Base-by-base conservation (phyloP, 371 early-diverging fungal genomes). In the Batrachochytrium dendrobatidis region DNA sequence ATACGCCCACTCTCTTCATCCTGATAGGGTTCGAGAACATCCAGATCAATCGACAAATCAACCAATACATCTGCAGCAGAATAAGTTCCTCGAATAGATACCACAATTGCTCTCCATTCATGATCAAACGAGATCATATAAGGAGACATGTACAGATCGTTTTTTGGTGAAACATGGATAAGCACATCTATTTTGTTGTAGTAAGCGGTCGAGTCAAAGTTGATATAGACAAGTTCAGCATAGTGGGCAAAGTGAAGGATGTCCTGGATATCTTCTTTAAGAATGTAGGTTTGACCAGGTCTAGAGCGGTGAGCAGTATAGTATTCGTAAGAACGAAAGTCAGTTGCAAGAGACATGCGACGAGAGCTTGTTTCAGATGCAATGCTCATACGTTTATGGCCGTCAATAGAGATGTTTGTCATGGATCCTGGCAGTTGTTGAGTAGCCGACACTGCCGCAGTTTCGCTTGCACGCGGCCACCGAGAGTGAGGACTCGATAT, bases 31-130 rank as follows among this genome's bases (percentile, higher is more conserved):
- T 46, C 33, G 6, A 65, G 25, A 18, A 34, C 46, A 32, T 55
- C 65, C 56, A 68, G 43, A 51, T 66, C 63, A 53, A 72, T 60
- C 55, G 65, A 65, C 32, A 73, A 52, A 64, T 73, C 73, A 17
- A 70, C 70, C n/a, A 73, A 56, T 12, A 73, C 58, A 49, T 73
- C 73, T 3, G 60, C 65, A 2, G 67, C 61, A 15, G 68, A 68
- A 50, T 63, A 68, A 6, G 73, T 73, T 25, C 73, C 73, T 8
- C 73, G 52, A 18, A 73, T 56, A 6, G 73, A 66, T 56, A 73
- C 58, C 12, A 73, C 68, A 28, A 73, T 54, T 0, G 62, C 48
- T 17, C 68, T 60, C 56, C 65, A 62, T 25, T 69, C 69, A 18
- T 56, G 62, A 43, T 72, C 72, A 8, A 61, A 33, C 25, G 53